Evolutionary conservation across 1,139 yeast genomes (phyloP), one percentile per base, ranked within the genome.

Genomic region (Suzukiozyma palmioleophila): DNA sequence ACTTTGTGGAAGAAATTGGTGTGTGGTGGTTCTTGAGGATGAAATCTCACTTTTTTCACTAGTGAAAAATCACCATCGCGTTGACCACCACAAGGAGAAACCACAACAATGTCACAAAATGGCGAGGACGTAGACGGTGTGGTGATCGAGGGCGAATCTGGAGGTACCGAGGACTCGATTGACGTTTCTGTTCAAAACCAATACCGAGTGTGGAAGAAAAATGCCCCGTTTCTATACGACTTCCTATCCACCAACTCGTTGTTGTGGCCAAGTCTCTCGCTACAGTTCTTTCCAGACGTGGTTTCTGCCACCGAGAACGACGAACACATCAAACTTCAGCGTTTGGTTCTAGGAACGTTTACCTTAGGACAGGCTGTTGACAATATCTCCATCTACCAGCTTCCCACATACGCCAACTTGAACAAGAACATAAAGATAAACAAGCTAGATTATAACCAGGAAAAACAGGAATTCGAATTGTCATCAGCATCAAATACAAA

Each of bases 201-300:
- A 14, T 75, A 75, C 51, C 56, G 73, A 28, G 55, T 64, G 14
- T 77, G 81, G 81, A 77, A 77, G 62, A 77, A 77, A 49, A 77
- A 77, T 48, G 54, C 78, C 1, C 80, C 80, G 1, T 64, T 65
- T 38, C 54, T 76, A 13, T 77, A 77, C 51, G 77, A 72, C 45
- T 75, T 73, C 45, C 45, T 77, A 10, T 65, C 68, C 28, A 77
- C 83, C 4, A 62, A 68, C 33, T 58, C 80, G 2, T 56, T 75
- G 12, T 48, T 73, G 26, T 77, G 83, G 83, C 83, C 83, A 1
- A 73, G 79, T 1, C 53, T 76, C 35, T 60, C 78, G 3, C 69
- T 75, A 2, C 78, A 73, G 47, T 77, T 77, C 63, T 70, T 77
- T 40, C 82, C 82, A 1, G 82, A 77, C 47, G 45, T 69, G n/a